Evolutionary conservation across 1,284 basidiomycete genomes (phyloP).

Genomic region (Tilletia walkeri): DNA sequence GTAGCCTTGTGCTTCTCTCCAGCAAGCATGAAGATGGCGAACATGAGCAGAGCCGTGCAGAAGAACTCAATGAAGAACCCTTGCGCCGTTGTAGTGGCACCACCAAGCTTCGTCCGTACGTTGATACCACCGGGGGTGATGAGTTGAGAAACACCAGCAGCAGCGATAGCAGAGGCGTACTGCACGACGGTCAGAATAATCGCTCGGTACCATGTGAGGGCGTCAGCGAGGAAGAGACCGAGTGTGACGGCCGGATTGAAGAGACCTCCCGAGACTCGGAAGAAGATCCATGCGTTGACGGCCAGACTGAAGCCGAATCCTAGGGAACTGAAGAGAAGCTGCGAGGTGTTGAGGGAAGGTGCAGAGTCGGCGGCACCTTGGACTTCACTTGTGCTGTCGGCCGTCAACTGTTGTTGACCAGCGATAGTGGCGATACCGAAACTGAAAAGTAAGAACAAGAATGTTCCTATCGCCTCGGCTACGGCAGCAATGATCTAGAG

Average conservation of each 20-base stretch:
- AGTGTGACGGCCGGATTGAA: constrained; percentile 72
- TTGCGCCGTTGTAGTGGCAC: constrained; percentile 25
- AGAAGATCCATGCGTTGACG: constrained; percentile 15
- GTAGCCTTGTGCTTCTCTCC: constrained; percentile 64
- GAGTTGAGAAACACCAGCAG: constrained; percentile 28
- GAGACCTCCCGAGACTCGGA: constrained; percentile 65
- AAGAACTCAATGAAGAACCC: constrained; percentile 39
- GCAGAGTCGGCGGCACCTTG: constrained; percentile 14
- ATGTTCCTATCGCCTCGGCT: constrained; percentile 36
- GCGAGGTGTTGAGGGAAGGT: constrained; percentile 1
- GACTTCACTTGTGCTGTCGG: constrained; percentile 3
- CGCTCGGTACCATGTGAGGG: constrained; percentile 17
- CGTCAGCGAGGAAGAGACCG: constrained; percentile 59
- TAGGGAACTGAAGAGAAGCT: background rate
- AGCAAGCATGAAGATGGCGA: constrained; percentile 41
- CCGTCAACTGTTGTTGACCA: constrained; percentile 14
- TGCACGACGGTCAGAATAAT: constrained; percentile 27
- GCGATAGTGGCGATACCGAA: constrained; percentile 14
- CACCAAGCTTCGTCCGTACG: constrained; percentile 21
- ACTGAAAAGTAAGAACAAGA: constrained; percentile 36
- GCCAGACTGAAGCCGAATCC: constrained; percentile 13
- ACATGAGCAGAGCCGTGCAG: constrained; percentile 27
- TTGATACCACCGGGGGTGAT: constrained; percentile 28
- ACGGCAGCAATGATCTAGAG: constrained; percentile 1
- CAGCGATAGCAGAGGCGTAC: constrained; percentile 35